A percentile compares a stretch with the other conserved stretches of the same genome.
phyloP scores from a whole-genome alignment of 345 rosid species.

The Isatis tinctoria region DNA sequence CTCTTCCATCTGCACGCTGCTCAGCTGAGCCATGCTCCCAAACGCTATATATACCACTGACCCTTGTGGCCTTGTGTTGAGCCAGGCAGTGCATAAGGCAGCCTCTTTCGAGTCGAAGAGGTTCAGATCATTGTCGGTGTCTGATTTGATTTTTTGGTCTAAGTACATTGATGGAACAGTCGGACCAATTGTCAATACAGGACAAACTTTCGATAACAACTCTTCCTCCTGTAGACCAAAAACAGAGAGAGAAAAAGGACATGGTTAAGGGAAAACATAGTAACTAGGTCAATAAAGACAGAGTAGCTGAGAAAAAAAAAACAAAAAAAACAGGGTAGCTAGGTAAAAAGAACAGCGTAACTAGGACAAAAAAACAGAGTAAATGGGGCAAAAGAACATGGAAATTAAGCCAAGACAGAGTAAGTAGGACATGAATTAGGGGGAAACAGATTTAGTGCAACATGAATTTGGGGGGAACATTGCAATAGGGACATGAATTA shows the following conservation, averaged over 20 bases:
- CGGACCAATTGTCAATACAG: constrained; percentile 54
- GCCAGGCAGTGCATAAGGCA: constrained; percentile 39
- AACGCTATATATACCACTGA: constrained; percentile 67
- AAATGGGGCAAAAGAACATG: background rate
- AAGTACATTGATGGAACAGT: constrained; percentile 61
- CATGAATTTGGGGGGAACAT: background rate
- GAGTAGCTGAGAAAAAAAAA: background rate
- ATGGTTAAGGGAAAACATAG: background rate
- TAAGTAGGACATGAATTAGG: background rate
- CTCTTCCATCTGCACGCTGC: constrained; percentile 49
- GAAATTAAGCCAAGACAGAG: background rate
- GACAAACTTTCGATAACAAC: constrained; percentile 38
- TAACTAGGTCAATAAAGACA: background rate
- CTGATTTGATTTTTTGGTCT: constrained; percentile 42
- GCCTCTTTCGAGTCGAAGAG: constrained; percentile 36
- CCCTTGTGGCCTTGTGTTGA: constrained; percentile 36
- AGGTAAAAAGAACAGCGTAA: constrained; percentile 19
- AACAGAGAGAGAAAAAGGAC: background rate
- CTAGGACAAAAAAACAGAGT: background rate
- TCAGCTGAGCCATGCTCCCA: constrained; percentile 53
- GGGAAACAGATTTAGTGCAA: background rate
- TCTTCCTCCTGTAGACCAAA: constrained; percentile 33
- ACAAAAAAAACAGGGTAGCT: background rate
- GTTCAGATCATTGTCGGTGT: constrained; percentile 46
- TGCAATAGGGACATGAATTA: background rate